Evolutionary conservation across 2,329 filamentous ascomycete species (phyloP), one percentile per base, ranked within the genome.

Genomic region (Trichophyton rubrum): DNA sequence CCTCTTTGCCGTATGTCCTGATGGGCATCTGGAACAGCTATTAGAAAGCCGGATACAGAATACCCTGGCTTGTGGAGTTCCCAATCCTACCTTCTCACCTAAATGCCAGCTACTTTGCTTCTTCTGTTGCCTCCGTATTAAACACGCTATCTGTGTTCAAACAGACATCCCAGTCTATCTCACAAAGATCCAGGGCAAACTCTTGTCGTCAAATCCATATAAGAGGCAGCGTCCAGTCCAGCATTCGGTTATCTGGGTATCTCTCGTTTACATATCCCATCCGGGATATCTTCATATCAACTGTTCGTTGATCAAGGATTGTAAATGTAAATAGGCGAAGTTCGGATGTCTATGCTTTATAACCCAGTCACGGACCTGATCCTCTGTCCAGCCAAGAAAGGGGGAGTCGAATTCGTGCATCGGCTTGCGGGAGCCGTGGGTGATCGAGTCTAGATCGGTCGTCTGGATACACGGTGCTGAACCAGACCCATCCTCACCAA

Each of bases 381-480:
- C 15, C 5, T 61, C 53, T 38, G 59, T 57, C 55, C 38, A 33
- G 27, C 58, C 49, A 9, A 61, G 45, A 15, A 59, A 53, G 55
- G 30, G 43, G 59, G 62, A 58, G 3, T 60, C 8, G 38, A 62
- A 62, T 6, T 55, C 20, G 7, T 17, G 33, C 60, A 62, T 62
- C 6, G 57, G 60, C 60, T 56, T 59, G 57, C 60, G 60, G 40
- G 60, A 62, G 49, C 60, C 60, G 30, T 62, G 60, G 35, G 45
- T 55, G n/a, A 59, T 61, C 15, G 56, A 62, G 49, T 59, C 35
- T 13, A 62, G 22, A 15, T 62, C 15, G n/a, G 59, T n/a, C n/a
- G n/a, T n/a, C n/a, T n/a, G 60, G 13, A 62, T 62, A 35, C 60
- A 62, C 3, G 60, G 45, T 5, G 56, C 17, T 20, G 8, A 6